Evolutionary conservation across 1,139 yeast species (phyloP).

Genomic region (Candida smagusa): DNA sequence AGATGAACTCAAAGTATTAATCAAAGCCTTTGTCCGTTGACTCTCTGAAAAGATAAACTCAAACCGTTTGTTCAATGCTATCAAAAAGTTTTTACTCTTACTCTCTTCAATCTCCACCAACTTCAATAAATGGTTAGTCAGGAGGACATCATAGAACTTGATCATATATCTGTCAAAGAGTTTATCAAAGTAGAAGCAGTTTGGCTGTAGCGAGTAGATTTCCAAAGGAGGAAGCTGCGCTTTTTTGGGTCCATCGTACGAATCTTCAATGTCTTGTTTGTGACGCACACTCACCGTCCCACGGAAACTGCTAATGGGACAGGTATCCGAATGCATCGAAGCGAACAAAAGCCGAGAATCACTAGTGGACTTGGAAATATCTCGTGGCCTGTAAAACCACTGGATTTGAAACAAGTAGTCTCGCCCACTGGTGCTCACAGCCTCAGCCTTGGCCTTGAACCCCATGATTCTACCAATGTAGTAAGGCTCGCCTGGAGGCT

Average conservation of each 20-base stretch:
- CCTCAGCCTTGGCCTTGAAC: slow-evolving; percentile 44
- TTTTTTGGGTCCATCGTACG: slow-evolving; percentile 7
- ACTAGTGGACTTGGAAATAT: slow-evolving; percentile 61
- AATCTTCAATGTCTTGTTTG: slow-evolving; percentile 59
- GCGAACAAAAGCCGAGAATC: slow-evolving; percentile 80
- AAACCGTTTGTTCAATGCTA: slow-evolving; percentile 65
- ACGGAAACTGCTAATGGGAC: slow-evolving; percentile 74
- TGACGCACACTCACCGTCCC: slow-evolving; percentile 75
- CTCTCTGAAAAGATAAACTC: slow-evolving; percentile 74
- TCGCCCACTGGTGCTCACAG: slow-evolving; percentile 31
- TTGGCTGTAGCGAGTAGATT: slow-evolving; percentile 54
- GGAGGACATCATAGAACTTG: slow-evolving; percentile 70
- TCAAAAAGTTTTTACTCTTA: slow-evolving; percentile 54
- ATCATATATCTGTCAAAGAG: slow-evolving; percentile 85
- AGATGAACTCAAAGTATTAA: slow-evolving; percentile 56
- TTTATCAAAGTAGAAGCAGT: slow-evolving; percentile 80
- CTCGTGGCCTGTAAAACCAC: slow-evolving; percentile 92
- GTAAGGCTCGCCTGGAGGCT: slow-evolving; percentile 95
- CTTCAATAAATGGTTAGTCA: slow-evolving; percentile 42
- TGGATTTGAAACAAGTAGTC: slow-evolving; percentile 67
- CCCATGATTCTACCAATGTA: slow-evolving; percentile 85
- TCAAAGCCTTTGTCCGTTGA: slow-evolving; percentile 63
- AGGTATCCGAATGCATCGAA: slow-evolving; percentile 81
- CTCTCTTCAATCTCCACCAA: slow-evolving; percentile 53
- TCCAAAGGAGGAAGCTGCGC: slow-evolving; percentile 28